phyloP scores from a whole-genome alignment of 2,329 filamentous ascomycete genomes.

The Trichoderma guizhouense region DNA sequence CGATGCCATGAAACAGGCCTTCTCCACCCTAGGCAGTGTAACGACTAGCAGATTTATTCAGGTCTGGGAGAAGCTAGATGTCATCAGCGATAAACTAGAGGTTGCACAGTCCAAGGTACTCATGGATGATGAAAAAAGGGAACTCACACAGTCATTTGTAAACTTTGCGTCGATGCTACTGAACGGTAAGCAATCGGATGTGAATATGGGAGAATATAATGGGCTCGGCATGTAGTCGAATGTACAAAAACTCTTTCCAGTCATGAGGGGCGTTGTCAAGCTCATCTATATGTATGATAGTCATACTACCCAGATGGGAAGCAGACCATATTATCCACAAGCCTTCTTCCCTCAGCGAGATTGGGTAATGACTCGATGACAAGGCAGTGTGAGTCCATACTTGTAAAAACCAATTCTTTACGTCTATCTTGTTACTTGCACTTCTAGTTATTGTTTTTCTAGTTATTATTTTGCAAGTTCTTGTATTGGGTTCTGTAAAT shows the following conservation, averaged over 20 bases:
- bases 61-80: background rate
- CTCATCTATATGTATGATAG: too few relatives aligned
- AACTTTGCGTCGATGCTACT: background rate
- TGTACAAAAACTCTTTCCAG: background rate
- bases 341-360: background rate
- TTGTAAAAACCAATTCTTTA: background rate
- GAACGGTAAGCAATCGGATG: background rate
- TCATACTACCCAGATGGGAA: too few relatives aligned
- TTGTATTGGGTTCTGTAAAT: background rate
- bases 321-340: background rate
- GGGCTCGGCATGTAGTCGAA: background rate
- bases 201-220: background rate
- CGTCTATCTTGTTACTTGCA: background rate
- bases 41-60: background rate
- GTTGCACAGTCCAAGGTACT: background rate
- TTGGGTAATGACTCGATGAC: background rate
- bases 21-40: background rate
- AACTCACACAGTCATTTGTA: background rate
- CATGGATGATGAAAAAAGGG: background rate
- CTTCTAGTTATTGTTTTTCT: background rate
- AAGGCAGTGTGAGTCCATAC: background rate
- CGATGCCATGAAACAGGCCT: background rate
- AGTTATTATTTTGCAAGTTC: background rate
- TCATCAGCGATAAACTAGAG: background rate
- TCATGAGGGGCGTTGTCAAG: too few relatives aligned